Evolutionary conservation across 768 basidiomycete genomes (phyloP).

Genomic region (Macrolepiota fuliginosa): DNA sequence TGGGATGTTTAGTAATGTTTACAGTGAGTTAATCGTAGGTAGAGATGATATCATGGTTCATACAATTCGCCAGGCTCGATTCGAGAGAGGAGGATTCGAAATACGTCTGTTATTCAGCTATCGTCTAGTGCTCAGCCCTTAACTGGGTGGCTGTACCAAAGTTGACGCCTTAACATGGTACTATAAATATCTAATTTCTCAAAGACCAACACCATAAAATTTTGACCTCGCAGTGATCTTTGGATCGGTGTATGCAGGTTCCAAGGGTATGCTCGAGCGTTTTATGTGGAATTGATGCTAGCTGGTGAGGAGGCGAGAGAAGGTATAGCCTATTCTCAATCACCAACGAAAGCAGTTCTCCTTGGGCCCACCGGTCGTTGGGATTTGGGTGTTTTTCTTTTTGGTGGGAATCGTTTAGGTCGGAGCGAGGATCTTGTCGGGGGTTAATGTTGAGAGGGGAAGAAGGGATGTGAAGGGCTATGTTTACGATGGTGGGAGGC

Average conservation of each 20-base stretch:
- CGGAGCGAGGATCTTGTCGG: constrained; percentile 71
- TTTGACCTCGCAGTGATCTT: constrained; percentile 81
- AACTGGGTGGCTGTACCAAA: too few species aligned
- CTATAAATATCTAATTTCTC: too few species aligned
- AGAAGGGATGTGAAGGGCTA: constrained; percentile 47
- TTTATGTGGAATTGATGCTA: constrained; percentile 85
- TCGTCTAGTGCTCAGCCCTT: too few species aligned
- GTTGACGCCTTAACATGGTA: too few species aligned
- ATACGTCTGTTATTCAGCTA: too few species aligned
- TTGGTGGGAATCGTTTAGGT: constrained; percentile 78
- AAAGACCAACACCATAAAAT: too few species aligned
- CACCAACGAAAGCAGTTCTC: constrained; percentile 89
- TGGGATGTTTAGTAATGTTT: too few species aligned
- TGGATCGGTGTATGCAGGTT: constrained; percentile 85
- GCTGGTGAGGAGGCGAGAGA: constrained; percentile 83
- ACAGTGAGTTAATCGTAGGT: too few species aligned
- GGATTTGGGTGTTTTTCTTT: constrained; percentile 86
- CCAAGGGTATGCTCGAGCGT: constrained; percentile 84
- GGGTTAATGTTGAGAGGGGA: constrained; percentile 71
- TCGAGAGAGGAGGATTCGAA: too few species aligned
- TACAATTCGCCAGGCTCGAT: too few species aligned
- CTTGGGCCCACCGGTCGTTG: constrained; percentile 86
- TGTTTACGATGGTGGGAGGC: neutral
- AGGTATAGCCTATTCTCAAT: constrained; percentile 91
- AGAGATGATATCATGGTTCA: too few species aligned